phyloP scores from a whole-genome alignment of 2,329 filamentous ascomycete species.

The Coniella lustricola region DNA sequence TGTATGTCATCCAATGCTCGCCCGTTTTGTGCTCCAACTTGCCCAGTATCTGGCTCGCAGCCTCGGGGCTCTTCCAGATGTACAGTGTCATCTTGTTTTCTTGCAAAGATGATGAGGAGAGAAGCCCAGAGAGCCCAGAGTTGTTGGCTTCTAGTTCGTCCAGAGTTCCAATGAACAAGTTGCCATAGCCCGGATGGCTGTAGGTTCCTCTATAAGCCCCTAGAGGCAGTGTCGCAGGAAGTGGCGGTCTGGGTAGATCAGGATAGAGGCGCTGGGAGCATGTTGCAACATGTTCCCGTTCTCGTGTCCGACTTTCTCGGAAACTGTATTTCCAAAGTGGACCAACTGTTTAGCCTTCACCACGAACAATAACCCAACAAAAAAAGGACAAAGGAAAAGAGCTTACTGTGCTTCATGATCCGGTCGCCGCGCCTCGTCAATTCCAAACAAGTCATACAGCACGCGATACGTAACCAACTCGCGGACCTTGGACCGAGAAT shows the following conservation, averaged over 20 bases:
- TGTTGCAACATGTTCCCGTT: neutral
- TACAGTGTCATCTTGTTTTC: neutral
- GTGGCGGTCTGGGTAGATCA: conserved; percentile 9
- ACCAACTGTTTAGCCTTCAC: too few relatives aligned
- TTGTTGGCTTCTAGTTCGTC: neutral
- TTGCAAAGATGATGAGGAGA: neutral
- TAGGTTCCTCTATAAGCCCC: conserved; percentile 12
- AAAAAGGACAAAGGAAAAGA: too few relatives aligned
- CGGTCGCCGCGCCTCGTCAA: conserved; percentile 11
- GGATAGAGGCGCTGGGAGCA: conserved; percentile 17
- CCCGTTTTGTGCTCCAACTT: conserved; percentile 6
- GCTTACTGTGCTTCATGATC: conserved; percentile 15
- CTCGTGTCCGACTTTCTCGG: neutral
- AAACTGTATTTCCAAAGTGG: conserved; percentile 1
- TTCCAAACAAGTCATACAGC: conserved; percentile 17
- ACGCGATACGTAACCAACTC: conserved; percentile 14
- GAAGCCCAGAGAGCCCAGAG: too few relatives aligned
- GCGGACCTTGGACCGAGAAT: conserved; percentile 2
- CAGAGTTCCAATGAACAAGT: conserved; percentile 1
- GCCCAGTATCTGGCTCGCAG: neutral
- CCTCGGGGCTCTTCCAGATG: neutral
- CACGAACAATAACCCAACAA: too few relatives aligned
- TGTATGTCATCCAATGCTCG: conserved; percentile 5
- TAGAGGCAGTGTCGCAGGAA: conserved; percentile 6
- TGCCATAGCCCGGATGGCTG: conserved; percentile 15